These are phyloP conservation scores for Pyrus pyrifolia DNA, from an alignment of 306 rosid genomes.

Conservation along the genomic window DNA sequence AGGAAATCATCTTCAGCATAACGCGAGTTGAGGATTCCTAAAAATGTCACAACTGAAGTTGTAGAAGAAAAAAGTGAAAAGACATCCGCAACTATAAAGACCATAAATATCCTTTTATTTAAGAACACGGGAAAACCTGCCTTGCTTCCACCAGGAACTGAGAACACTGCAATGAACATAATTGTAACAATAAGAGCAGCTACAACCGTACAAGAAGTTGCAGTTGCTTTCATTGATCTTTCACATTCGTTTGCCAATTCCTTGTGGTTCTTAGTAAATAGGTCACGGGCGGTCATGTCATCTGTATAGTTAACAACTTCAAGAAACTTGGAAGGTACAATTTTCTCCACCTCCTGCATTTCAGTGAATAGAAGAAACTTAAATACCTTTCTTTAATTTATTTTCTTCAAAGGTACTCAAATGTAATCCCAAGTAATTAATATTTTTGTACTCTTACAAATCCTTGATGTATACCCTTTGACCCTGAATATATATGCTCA, in stretches of 20 bases:
- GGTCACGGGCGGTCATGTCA: constrained; percentile 9
- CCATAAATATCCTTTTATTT: neutral
- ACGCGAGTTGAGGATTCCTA: constrained; percentile 10
- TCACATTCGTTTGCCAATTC: constrained; percentile 18
- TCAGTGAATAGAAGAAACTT: neutral
- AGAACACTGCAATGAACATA: constrained; percentile 35
- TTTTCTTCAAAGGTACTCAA: no score
- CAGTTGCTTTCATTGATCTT: constrained; percentile 35
- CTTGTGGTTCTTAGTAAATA: constrained; percentile 29
- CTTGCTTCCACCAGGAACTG: constrained; percentile 29
- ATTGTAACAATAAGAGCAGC: constrained; percentile 36
- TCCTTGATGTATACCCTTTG: no score
- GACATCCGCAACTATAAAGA: constrained; percentile 26
- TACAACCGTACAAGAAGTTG: constrained; percentile 36
- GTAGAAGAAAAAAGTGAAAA: constrained; percentile 30
- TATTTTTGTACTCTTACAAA: neutral
- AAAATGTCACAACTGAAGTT: neutral
- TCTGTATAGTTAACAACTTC: neutral
- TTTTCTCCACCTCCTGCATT: neutral
- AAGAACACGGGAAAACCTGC: neutral
- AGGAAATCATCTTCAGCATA: no score
- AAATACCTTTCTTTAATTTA: no score
- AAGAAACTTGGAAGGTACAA: neutral
- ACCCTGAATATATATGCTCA: no score
- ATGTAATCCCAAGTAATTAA: neutral